Conservation (phyloP, 139 green algal species). For the Auxenochlorella pyrenoidosa region DNA sequence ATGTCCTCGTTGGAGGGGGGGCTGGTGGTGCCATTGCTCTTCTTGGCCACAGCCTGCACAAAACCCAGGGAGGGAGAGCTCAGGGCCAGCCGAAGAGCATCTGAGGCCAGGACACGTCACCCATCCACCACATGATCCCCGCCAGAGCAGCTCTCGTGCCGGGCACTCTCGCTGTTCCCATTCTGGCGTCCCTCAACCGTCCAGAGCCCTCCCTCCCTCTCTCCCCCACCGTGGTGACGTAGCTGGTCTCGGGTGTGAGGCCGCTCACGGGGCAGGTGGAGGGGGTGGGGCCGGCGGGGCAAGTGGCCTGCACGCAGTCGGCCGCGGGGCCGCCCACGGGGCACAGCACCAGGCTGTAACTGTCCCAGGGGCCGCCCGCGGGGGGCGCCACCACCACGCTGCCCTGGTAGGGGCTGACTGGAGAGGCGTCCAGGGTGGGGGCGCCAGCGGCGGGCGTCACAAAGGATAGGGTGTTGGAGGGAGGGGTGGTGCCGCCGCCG, state of each 20-base stretch:
- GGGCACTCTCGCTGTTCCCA: too few species aligned
- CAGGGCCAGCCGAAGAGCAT: not conserved
- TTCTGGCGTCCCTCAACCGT: not conserved
- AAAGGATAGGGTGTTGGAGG: conserved; percentile 5
- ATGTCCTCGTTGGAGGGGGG: not conserved
- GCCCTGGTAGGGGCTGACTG: not conserved
- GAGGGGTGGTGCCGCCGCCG: not conserved
- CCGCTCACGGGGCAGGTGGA: not conserved
- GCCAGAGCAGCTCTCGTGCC: too few species aligned
- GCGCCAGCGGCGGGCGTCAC: not conserved
- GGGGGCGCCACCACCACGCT: not conserved
- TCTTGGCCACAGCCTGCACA: not conserved
- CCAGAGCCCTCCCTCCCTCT: not conserved
- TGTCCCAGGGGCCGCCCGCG: not conserved
- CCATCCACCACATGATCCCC: too few species aligned
- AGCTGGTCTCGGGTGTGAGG: not conserved
- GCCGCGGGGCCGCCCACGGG: not conserved
- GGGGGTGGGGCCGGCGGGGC: too few species aligned
- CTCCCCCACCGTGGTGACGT: not conserved
- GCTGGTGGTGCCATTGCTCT: not conserved
- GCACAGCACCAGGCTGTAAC: not conserved
- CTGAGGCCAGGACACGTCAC: too few species aligned
- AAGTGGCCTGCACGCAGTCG: not conserved
- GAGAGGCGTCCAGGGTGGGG: not conserved
- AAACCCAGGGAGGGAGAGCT: not conserved